phyloP scores from a whole-genome alignment of 805 yeast genomes.

The Isabelozyma heimii region DNA sequence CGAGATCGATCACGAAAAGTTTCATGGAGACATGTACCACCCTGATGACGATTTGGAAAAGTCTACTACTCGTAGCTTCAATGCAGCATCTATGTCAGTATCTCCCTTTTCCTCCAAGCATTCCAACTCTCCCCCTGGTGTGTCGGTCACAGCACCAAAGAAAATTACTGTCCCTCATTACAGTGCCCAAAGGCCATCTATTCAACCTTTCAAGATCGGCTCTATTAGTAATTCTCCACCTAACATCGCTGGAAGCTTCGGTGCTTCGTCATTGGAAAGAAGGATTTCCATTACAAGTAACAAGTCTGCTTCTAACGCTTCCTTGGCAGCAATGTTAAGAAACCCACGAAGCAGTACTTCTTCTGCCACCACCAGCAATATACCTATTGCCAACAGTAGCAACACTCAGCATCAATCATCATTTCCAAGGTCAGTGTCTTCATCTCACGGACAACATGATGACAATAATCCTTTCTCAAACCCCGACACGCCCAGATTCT shows the following conservation, averaged over 20 bases:
- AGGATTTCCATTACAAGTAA: slow-evolving; percentile 43
- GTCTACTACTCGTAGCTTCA: not conserved
- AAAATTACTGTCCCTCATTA: not conserved
- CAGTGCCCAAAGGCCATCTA: slow-evolving; percentile 23
- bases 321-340: slow-evolving; percentile 50
- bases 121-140: not conserved
- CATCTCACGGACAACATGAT: slow-evolving; percentile 38
- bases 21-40: not conserved
- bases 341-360: slow-evolving; percentile 48
- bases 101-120: not conserved
- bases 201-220: slow-evolving; percentile 65
- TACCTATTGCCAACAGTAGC: slow-evolving; percentile 16
- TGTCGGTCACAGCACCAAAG: not conserved
- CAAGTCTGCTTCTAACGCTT: slow-evolving; percentile 50
- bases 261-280: slow-evolving; percentile 30
- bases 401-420: slow-evolving; percentile 9
- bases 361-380: slow-evolving; percentile 25
- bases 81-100: not conserved
- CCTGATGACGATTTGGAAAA: not conserved
- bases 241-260: slow-evolving; percentile 20
- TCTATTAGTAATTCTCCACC: slow-evolving; percentile 49
- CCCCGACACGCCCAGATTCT: slow-evolving; percentile 53
- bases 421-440: slow-evolving; percentile 37
- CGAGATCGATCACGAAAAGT: not conserved
- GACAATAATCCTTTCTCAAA: slow-evolving; percentile 12